Evolutionary conservation across 2,329 filamentous ascomycete species (phyloP), one percentile per base, ranked within the genome.

Genomic region (Fusarium anthophilum): DNA sequence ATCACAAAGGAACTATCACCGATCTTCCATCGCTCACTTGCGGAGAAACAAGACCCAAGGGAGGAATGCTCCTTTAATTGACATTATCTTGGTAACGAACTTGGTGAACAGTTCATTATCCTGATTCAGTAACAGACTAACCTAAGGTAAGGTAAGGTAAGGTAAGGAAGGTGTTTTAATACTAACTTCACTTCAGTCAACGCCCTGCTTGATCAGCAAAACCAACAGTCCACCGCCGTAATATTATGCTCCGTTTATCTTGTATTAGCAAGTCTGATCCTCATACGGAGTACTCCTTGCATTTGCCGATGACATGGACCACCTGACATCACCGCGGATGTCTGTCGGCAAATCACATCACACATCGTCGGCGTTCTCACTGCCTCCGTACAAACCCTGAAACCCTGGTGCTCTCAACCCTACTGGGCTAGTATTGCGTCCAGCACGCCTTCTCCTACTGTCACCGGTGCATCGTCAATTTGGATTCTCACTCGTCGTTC

Each of bases 291-390:
- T 70, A 32, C 43, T 62, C 53, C 59, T 66, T 45, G 47, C 37
- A 41, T 67, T 37, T 54, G 48, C 38, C 43, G 45, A 51, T 53
- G 22, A 47, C 45, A 53, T 56, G 45, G 47, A 64, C 56, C 47
- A 37, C 50, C 53, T 72, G 54, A 51, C 54, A 60, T 55, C 56
- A 70, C 58, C 38, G 50, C 39, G 28, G 47, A 53, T 69, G 50
- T 62, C 32, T 62, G 50, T 62, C 41, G 41, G 55, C 43, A 61
- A 55, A 60, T 74, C 67, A 73, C n/a, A 32, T 74, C 63, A 73
- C 24, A 32, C 45, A 50, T 87, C 86, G 47, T 86, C 84, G 4
- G 81, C 80, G 76, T 88, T 89, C 77, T 88, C 87, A 54, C 79
- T 79, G 18, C 86, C 87, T 28, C 85, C 85, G 70, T 87, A 86